phyloP scores from a whole-genome alignment of 169 alveolate genomes.

The Haemoproteus tartakovskyi region DNA sequence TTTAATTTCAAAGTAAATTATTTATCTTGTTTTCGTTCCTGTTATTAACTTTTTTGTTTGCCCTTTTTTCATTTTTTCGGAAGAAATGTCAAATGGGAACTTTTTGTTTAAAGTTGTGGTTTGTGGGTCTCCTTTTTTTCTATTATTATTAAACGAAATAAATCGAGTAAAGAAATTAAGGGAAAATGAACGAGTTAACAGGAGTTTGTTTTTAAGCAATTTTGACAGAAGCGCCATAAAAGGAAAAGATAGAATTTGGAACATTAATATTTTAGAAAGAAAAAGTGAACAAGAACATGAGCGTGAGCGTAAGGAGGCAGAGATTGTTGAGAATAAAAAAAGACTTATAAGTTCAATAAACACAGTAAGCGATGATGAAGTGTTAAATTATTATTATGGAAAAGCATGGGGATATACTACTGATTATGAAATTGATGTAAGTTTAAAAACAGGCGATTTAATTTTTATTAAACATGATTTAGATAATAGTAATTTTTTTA shows the following conservation, averaged over 20 bases:
- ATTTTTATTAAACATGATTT: constrained; percentile 62
- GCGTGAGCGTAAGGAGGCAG: not conserved
- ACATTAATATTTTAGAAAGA: not conserved
- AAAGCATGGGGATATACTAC: constrained; percentile 67
- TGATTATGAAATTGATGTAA: constrained; percentile 58
- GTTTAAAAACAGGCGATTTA: constrained; percentile 53
- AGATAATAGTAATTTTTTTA: constrained; percentile 27
- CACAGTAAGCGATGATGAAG: not conserved
- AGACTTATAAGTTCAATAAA: not conserved
- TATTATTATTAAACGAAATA: constrained; percentile 31
- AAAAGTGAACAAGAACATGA: not conserved
- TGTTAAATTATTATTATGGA: constrained; percentile 47
- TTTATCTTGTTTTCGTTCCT: no score
- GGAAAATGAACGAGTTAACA: constrained; percentile 45
- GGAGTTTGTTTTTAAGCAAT: constrained; percentile 42
- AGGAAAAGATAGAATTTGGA: not conserved
- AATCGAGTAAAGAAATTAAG: constrained; percentile 15
- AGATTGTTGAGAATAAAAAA: not conserved
- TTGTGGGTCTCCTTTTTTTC: constrained; percentile 21
- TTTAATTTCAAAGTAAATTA: no score
- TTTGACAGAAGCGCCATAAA: constrained; percentile 10
- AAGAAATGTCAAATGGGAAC: constrained; percentile 19
- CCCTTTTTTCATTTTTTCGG: no score
- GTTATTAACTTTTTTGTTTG: no score
- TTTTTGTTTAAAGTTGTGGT: constrained; percentile 12